Conservation (phyloP, 2,329 filamentous ascomycete species). For the Talaromyces sp. region DNA sequence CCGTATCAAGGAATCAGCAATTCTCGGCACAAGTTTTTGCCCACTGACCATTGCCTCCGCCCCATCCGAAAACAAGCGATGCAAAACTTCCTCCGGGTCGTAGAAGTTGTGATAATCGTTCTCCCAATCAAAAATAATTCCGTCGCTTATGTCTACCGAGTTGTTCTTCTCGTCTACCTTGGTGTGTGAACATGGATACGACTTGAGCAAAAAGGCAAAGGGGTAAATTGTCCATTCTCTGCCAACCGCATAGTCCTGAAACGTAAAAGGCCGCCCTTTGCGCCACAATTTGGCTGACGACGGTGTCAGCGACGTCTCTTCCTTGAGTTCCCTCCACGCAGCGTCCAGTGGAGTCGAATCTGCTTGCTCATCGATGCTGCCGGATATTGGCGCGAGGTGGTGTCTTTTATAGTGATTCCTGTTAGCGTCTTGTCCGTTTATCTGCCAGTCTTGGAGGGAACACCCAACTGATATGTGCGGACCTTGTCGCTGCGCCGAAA, state of each 20-base stretch:
- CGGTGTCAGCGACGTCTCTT: slow-evolving; percentile 54
- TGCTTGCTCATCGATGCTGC: slow-evolving; percentile 47
- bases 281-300: slow-evolving; percentile 47
- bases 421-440: neutral
- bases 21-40: slow-evolving; percentile 46
- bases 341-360: slow-evolving; percentile 51
- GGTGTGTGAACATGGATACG: slow-evolving; percentile 8
- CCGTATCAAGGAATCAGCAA: slow-evolving; percentile 53
- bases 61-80: slow-evolving; percentile 19
- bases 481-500: slow-evolving; percentile 58
- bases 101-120: slow-evolving; percentile 56
- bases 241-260: slow-evolving; percentile 47
- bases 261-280: slow-evolving; percentile 54
- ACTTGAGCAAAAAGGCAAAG: slow-evolving; percentile 49
- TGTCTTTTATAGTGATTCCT: slow-evolving; percentile 36
- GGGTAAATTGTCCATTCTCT: slow-evolving; percentile 59
- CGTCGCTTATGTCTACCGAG: slow-evolving; percentile 36
- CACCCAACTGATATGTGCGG: slow-evolving; percentile 52
- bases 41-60: slow-evolving; percentile 35
- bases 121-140: slow-evolving; percentile 57
- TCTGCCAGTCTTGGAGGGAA: neutral
- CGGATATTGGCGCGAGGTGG: slow-evolving; percentile 56
- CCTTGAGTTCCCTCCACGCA: slow-evolving; percentile 57
- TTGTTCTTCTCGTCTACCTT: slow-evolving; percentile 16
- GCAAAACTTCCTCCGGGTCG: slow-evolving; percentile 44